These are phyloP conservation scores for Cercospora citrullina DNA, from an alignment of 2,329 filamentous ascomycete species.

Conservation along the genomic window DNA sequence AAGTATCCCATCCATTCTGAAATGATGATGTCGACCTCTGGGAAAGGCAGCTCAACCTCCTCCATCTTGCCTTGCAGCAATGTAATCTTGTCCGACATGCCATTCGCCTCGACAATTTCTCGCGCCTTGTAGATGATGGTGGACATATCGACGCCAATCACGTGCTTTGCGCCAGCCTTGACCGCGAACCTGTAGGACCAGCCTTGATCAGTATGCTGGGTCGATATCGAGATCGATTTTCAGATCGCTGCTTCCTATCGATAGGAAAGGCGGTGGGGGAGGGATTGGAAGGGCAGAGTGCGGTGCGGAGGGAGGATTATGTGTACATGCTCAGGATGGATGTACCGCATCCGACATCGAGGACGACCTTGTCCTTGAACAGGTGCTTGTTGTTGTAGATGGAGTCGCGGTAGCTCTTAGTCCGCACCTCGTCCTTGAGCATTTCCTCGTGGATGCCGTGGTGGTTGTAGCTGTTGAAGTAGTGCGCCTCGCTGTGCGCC, in stretches of 20 bases:
- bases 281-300: slow-evolving; percentile 2
- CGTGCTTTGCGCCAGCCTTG: slow-evolving; percentile 94
- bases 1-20: slow-evolving; percentile 99
- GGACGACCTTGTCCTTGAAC: slow-evolving; percentile 88
- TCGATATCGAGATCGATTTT: neutral
- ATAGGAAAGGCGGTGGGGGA: neutral
- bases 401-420: slow-evolving; percentile 92
- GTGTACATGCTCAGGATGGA: slow-evolving; percentile 96
- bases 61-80: slow-evolving; percentile 99
- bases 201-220: slow-evolving; percentile 13
- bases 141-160: slow-evolving; percentile 99
- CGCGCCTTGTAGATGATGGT: slow-evolving; percentile 98
- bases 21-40: slow-evolving; percentile 98
- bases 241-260: neutral
- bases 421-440: slow-evolving; percentile 98
- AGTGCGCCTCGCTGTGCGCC: slow-evolving; percentile 96
- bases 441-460: slow-evolving; percentile 94
- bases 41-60: slow-evolving; percentile 88
- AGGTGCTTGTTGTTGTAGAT: slow-evolving; percentile 96
- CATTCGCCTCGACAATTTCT: slow-evolving; percentile 90
- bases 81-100: slow-evolving; percentile 93
- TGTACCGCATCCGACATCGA: slow-evolving; percentile 96
- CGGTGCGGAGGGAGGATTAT: slow-evolving; percentile 26
- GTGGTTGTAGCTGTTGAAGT: slow-evolving; percentile 99
- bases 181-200: slow-evolving; percentile 77